phyloP scores from a whole-genome alignment of 2,329 filamentous ascomycete genomes.

The Sordariomycetes sp. region DNA sequence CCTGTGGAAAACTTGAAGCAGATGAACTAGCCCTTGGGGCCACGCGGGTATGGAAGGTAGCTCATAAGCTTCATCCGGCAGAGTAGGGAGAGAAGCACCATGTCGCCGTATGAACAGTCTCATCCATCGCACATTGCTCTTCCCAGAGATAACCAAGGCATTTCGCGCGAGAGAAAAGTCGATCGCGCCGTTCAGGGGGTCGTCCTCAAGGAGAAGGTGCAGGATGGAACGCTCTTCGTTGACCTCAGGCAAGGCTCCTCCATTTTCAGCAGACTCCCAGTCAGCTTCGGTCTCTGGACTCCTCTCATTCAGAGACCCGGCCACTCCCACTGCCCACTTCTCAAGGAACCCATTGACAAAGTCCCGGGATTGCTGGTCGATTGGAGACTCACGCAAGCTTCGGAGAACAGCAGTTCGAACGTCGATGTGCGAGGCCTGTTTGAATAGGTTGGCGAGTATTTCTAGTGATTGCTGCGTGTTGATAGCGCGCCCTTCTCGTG shows the following conservation, averaged over 20 bases:
- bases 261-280: neutral
- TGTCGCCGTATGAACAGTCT: too few relatives aligned
- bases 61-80: too few relatives aligned
- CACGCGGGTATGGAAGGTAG: too few relatives aligned
- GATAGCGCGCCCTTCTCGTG: neutral
- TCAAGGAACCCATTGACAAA: neutral
- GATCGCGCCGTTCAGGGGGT: too few relatives aligned
- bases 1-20: too few relatives aligned
- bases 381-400: neutral
- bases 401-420: neutral
- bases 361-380: neutral
- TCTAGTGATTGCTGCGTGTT: neutral
- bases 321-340: neutral
- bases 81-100: too few relatives aligned
- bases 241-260: neutral
- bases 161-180: too few relatives aligned
- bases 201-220: neutral
- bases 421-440: neutral
- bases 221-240: neutral
- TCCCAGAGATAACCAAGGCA: too few relatives aligned
- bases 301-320: neutral
- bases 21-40: too few relatives aligned
- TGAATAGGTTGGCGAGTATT: neutral
- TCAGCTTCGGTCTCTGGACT: neutral
- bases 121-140: too few relatives aligned